Evolutionary conservation across 1,139 yeast species (phyloP), one percentile per base, ranked within the genome.

Genomic region (Suhomyces kunorum): DNA sequence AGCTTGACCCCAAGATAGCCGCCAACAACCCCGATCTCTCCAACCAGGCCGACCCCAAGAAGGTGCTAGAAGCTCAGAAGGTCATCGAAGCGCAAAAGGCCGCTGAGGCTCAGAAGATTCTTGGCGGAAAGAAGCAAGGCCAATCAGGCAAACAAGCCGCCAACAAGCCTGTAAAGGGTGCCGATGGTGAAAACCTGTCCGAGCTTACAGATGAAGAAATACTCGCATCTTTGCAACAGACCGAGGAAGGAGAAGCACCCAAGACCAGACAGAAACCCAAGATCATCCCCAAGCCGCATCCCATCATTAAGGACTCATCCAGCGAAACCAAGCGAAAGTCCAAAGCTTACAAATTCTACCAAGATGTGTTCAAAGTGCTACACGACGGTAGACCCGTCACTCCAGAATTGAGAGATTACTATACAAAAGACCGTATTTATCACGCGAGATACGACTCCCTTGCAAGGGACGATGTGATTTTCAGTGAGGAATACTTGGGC

Each of bases 371-470:
- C 47, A 57, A 61, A 6, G 58, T 61, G 4, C 51, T 75, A 38
- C 56, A 64, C 39, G 51, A 61, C 8, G 74, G 74, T 6, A 63
- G 62, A 46, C 80, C 80, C 2, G 44, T 51, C 9, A 54, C 67
- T 4, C 52, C 55, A 1, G 53, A 56, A 26, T 53, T 76, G 31
- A 60, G 63, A 24, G 61, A 56, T 13, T 76, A 75, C 49, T 55
- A 54, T 17, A 54, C 66, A 3, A 57, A 61, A 1, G 64, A 74
- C 14, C 54, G 78, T 39, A 73, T 74, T 18, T 74, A 71, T 49
- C 77, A 74, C 48, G 79, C 80, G 0, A 64, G 81, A 27, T 76
- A 71, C 47, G 78, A 74, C 45, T 62, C 65, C 4, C 38, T 35
- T 16, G 45, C 28, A 5, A 26, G 39, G 25, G 56, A 61, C 28